Percentiles rank a stretch among this genome's conserved stretches.
phyloP scores from a whole-genome alignment of 2,329 filamentous ascomycete genomes.

The Cladosporium sp. region DNA sequence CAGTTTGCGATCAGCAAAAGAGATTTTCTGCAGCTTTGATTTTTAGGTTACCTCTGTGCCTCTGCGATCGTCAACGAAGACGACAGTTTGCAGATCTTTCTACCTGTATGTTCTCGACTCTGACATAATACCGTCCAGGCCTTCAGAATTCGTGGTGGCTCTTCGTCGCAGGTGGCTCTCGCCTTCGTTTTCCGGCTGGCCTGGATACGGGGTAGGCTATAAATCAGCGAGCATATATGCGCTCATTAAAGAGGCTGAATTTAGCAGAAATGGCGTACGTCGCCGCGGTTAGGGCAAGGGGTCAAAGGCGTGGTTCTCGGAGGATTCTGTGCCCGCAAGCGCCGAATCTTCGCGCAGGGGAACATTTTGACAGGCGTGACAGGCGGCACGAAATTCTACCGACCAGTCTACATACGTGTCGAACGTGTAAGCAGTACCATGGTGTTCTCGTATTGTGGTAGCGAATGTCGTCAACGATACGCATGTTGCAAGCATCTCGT shows the following conservation, averaged over 20 bases:
- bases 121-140: not conserved
- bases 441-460: not conserved
- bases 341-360: not conserved
- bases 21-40: not conserved
- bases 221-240: slow-evolving; percentile 6
- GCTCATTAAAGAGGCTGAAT: not conserved
- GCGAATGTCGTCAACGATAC: not conserved
- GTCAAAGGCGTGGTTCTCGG: not conserved
- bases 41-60: not conserved
- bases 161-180: not conserved
- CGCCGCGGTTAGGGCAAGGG: not conserved
- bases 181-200: not conserved
- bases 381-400: slow-evolving; percentile 6
- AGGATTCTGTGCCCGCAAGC: not conserved
- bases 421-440: not conserved
- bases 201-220: not conserved
- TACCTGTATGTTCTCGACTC: not conserved
- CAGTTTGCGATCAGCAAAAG: not conserved
- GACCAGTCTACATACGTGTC: not conserved
- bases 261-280: not conserved
- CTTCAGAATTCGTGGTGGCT: not conserved
- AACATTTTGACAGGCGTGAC: not conserved
- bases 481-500: not conserved
- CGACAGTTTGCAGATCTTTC: not conserved
- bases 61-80: not conserved